Percentiles rank a stretch among this genome's conserved stretches.
Conservation (phyloP, 2,329 filamentous ascomycete genomes). For the Stenocarpella maydis region DNA sequence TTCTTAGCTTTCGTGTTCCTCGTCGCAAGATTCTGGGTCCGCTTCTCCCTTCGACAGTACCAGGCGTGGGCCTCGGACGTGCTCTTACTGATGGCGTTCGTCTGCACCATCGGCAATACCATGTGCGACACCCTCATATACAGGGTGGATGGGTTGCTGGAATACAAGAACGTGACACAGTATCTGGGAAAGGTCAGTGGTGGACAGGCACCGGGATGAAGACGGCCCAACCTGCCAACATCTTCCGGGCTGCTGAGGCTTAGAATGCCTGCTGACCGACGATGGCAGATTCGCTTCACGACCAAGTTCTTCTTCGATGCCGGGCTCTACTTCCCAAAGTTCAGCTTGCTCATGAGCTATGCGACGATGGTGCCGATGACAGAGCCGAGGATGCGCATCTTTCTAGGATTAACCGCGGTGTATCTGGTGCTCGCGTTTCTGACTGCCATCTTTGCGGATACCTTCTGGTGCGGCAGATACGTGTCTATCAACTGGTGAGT, state of each 20-base stretch:
- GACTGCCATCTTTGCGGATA: background rate
- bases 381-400: slow-evolving; percentile 15
- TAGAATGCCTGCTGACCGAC: background rate
- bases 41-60: slow-evolving; percentile 26
- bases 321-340: slow-evolving; percentile 35
- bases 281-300: slow-evolving; percentile 30
- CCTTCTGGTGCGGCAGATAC: slow-evolving; percentile 22
- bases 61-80: slow-evolving; percentile 31
- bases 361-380: slow-evolving; percentile 31
- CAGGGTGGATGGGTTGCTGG: slow-evolving; percentile 4
- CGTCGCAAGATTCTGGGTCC: slow-evolving; percentile 30
- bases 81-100: slow-evolving; percentile 23
- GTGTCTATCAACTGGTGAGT: slow-evolving; percentile 21
- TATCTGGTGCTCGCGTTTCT: slow-evolving; percentile 18
- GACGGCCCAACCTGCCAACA: fast-evolving
- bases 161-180: background rate
- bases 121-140: slow-evolving; percentile 34
- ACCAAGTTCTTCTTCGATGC: slow-evolving; percentile 34
- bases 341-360: slow-evolving; percentile 32
- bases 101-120: slow-evolving; percentile 27
- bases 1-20: slow-evolving; percentile 29
- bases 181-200: slow-evolving; percentile 17
- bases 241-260: background rate
- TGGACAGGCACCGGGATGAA: background rate
- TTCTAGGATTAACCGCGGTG: slow-evolving; percentile 1